Conservation (phyloP, 495 filamentous ascomycete genomes). For the Xylaria longipes region DNA sequence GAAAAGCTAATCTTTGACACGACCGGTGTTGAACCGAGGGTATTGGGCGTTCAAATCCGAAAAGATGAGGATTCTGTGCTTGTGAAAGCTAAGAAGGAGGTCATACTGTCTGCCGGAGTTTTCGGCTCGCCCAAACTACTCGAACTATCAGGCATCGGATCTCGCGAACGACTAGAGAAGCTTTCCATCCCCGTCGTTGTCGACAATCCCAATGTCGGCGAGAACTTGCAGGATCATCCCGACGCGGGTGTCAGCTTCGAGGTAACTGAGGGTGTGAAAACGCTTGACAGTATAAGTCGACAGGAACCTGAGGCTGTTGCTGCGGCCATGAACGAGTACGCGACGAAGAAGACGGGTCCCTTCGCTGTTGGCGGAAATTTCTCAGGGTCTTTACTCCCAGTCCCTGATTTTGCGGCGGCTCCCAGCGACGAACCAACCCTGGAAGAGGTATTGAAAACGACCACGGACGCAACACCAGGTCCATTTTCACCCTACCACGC, state of each 20-base stretch:
- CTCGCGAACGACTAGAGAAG: constrained; percentile 42
- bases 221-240: constrained; percentile 64
- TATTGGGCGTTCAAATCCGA: constrained; percentile 50
- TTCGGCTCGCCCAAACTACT: constrained; percentile 62
- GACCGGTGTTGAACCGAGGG: constrained; percentile 6
- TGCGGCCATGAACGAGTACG: background rate
- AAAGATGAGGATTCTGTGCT: constrained; percentile 24
- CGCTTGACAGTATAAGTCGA: background rate
- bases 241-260: constrained; percentile 44
- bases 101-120: constrained; percentile 61
- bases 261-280: constrained; percentile 5
- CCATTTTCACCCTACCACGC: background rate
- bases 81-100: constrained; percentile 49
- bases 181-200: constrained; percentile 53
- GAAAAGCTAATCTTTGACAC: constrained; percentile 45
- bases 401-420: background rate
- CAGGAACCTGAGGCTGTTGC: background rate
- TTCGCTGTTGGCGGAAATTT: background rate
- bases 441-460: background rate
- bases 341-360: background rate
- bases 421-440: background rate
- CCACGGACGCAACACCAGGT: background rate
- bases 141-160: constrained; percentile 64
- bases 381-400: background rate
- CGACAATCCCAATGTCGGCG: constrained; percentile 57